Base-by-base conservation (phyloP, 2,329 filamentous ascomycete genomes). In the Fusarium tanahbumbuense region DNA sequence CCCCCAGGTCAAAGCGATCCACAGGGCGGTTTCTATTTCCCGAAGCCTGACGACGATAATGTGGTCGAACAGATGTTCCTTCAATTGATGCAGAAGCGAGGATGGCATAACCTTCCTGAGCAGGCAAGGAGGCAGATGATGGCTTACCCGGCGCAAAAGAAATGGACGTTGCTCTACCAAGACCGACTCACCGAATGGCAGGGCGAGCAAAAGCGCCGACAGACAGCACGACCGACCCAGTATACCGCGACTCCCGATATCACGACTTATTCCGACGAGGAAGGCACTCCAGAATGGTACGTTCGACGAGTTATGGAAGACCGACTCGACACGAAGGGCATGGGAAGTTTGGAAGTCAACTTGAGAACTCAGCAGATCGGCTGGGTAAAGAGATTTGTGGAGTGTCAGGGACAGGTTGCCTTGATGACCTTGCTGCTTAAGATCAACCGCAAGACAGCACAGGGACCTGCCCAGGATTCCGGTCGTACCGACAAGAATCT, bases 221-320 rank as follows among this genome's bases (percentile, higher is more conserved):
- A 91, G 75, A 92, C 93, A 56, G 89, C 91, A 37, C 89, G 91
- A 66, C 86, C 92, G 8, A 90, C 90, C 68, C 89, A 93, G 70
- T 92, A 90, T 72, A 87, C 91, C 60, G 88, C 91, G 64, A 88
- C 87, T 78, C 79, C 88, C 63, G 90, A 92, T 72, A 88, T 95
- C 63, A 87, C 93, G 42, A 88, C 90, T 44, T 90, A 93, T 73
- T 93, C 93, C 10, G 94, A 98, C 77, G 95, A 98, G 78, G 96
- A 98, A 80, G 95, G 94, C 46, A 97, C 93, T 52, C 96, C 96
- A 5, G 95, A 98, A 81, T 99, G 95, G 95, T 99, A 97, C 79
- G 95, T 99, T 56, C 92, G 93, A 78, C 95, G 93, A 79, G 93
- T 98, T 64, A 93, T 98, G 92, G 95, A 98, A 79, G 97, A 98